Percentiles rank a stretch among this genome's conserved stretches.
These are phyloP conservation scores for Grosmannia penicillata DNA, from an alignment of 2,329 filamentous ascomycete genomes.

Conservation along the genomic window DNA sequence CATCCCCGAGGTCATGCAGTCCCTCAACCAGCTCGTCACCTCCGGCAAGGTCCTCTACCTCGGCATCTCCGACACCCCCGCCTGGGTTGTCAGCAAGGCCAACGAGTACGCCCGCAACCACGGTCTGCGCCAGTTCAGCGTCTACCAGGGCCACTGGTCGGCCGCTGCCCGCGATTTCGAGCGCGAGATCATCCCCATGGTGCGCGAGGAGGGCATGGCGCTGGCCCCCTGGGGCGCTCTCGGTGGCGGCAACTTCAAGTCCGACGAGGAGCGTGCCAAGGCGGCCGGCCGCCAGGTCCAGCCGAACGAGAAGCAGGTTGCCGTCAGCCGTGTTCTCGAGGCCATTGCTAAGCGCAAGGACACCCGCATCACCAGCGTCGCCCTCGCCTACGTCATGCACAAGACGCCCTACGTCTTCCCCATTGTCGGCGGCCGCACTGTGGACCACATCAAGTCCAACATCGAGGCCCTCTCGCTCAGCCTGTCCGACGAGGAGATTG, in stretches of 20 bases:
- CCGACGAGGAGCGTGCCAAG: slow-evolving; percentile 18
- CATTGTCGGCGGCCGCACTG: slow-evolving; percentile 53
- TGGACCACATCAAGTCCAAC: slow-evolving; percentile 55
- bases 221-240: slow-evolving; percentile 39
- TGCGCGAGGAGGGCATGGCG: slow-evolving; percentile 37
- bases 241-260: slow-evolving; percentile 24
- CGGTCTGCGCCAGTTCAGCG: slow-evolving; percentile 40
- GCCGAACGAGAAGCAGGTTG: too few species aligned
- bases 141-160: slow-evolving; percentile 53
- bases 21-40: slow-evolving; percentile 34
- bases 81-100: slow-evolving; percentile 37
- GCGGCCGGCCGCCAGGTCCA: slow-evolving; percentile 32
- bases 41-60: slow-evolving; percentile 43
- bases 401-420: slow-evolving; percentile 62
- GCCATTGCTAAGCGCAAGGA: slow-evolving; percentile 30
- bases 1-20: slow-evolving; percentile 45
- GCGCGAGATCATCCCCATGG: slow-evolving; percentile 56
- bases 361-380: slow-evolving; percentile 32
- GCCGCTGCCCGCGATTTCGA: slow-evolving; percentile 51
- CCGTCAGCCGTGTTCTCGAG: slow-evolving; percentile 30
- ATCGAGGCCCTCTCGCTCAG: slow-evolving; percentile 50
- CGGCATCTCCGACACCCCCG: slow-evolving; percentile 41
- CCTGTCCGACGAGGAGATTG: slow-evolving; percentile 46
- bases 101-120: slow-evolving; percentile 46
- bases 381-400: slow-evolving; percentile 59